Evolutionary conservation across 169 alveolate genomes (phyloP), one percentile per base, ranked within the genome.

Genomic region (Miamiensis avidus): DNA sequence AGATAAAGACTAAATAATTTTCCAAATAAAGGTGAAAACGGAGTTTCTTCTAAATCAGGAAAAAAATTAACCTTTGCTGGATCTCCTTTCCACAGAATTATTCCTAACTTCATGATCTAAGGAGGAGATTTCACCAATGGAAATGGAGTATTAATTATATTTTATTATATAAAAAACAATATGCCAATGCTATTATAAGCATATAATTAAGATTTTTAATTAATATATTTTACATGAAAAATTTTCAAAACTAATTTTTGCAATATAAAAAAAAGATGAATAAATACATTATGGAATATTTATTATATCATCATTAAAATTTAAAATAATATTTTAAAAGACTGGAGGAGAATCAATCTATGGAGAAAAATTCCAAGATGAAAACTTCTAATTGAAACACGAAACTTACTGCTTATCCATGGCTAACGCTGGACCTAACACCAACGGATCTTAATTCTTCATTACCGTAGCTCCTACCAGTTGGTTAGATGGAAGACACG

Each of bases 1-100:
- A n/a, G n/a, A n/a, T n/a, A n/a, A n/a, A n/a, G n/a, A n/a, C n/a
- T n/a, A n/a, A n/a, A n/a, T n/a, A n/a, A n/a, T n/a, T n/a, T n/a
- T n/a, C n/a, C n/a, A n/a, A n/a, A n/a, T n/a, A n/a, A 49, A 49
- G 69, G 69, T 1, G 99, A 96, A 91, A 92, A 90, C 25, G 97
- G 94, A 28, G n/a, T n/a, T n/a, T 78, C 31, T 31, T 95, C 97
- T 0, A 93, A 92, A 49, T 49, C 69, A 82, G 98, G 99, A 64
- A 96, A 96, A 88, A 96, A 94, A 29, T 95, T 98, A 81, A 96
- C 93, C 89, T 99, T 93, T 96, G 89, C 89, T 75, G 96, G 96
- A 30, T 88, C 94, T 78, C 83, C 83, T 65, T 89, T 95, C 74
- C 95, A 93, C 91, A 93, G 94, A 89, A 83, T 93, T 1, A 92